Base-by-base conservation (phyloP, 2,329 filamentous ascomycete species). In the Cadophora sp. region DNA sequence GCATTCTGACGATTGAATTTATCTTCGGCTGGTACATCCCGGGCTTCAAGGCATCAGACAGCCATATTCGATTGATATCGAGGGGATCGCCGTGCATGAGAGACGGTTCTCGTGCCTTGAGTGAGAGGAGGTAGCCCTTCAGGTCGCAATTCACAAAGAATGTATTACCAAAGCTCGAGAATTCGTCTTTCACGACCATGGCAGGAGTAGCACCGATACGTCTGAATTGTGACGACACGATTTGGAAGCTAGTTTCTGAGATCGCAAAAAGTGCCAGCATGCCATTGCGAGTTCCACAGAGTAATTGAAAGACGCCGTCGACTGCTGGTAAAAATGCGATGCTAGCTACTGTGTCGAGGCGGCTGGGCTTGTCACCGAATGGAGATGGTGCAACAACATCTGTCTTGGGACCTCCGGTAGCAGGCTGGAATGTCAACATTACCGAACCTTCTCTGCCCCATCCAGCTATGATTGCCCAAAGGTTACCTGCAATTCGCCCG, bases 131-230 rank as follows among this genome's bases (percentile, higher is more conserved):
- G 50, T 72, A 78, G 1, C 88, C 76, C 12, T 75, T 80, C 14
- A 81, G 81, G 46, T 87, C 85, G 68, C 84, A 88, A 48, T 80
- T 84, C 12, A 82, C 79, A 12, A 88, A 80, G 1, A 82, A 79
- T 2, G 79, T 77, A 26, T 73, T 66, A 14, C 63, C 58, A n/a
- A 64, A 67, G 14, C 51, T 50, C 16, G 40, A 40, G 37, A 71
- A 64, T 11, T 73, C 66, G 66, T 77, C 73, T 66, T 53, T 72
- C 27, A 59, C 72, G 11, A 79, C 61, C 6, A 68, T 68, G 5
- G 71, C 74, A n/a, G 75, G 67, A 26, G 72, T 75, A 24, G 66
- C 64, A 9, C 77, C 77, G 60, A 79, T 68, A 9, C 72, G 69
- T 64, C 74, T 69, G 58, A 51, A 70, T 22, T 62, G 64, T n/a